Base-by-base conservation (phyloP, 2,329 filamentous ascomycete genomes). In the Hypoxylon rubiginosum region DNA sequence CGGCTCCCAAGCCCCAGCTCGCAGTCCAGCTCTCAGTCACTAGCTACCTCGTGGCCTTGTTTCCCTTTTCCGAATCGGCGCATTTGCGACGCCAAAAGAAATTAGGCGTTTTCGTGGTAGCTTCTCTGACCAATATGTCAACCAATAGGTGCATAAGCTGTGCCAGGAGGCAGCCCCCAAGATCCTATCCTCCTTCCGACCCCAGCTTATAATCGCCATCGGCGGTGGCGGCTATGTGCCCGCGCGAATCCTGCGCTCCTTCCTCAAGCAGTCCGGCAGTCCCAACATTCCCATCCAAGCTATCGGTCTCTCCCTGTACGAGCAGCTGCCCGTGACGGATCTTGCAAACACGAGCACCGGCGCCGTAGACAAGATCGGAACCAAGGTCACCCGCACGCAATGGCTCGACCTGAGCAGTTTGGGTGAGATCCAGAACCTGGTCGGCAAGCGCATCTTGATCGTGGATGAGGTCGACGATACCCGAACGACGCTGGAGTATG, bases 201-300 rank as follows among this genome's bases (percentile, higher is more conserved):
- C 96, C 41, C 93, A 97, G 80, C 92, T 99, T 74, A 97, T 99
- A 87, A 97, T 99, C 80, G 96, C 96, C 78, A 98, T 98, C 79
- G 96, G 96, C 75, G 96, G 96, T 71, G 96, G 96, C 75, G 96
- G 96, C 76, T 99, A 97, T 82, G 94, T 99, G 43, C 96, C 96
- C 67, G 96, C 96, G 49, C 92, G 96, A 75, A 99, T 99, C 80
- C 88, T 99, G 70, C 93, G 96, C 70, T 98, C 96, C 19, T 99
- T 99, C 86, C 92, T 99, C 80, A 97, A 97, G 86, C 88, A 90
- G 78, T 86, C 92, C 65, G 93, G 92, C 73, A 88, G 85, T 68
- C 90, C 94, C 81, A 99, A 99, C 84, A 99, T 99, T 77, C 95
- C 96, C 72, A 99, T 99, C 82, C 96, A 99, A 86, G 96, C 96